Evolutionary conservation across 768 basidiomycete genomes (phyloP).

Genomic region (Cubamyces sp.): DNA sequence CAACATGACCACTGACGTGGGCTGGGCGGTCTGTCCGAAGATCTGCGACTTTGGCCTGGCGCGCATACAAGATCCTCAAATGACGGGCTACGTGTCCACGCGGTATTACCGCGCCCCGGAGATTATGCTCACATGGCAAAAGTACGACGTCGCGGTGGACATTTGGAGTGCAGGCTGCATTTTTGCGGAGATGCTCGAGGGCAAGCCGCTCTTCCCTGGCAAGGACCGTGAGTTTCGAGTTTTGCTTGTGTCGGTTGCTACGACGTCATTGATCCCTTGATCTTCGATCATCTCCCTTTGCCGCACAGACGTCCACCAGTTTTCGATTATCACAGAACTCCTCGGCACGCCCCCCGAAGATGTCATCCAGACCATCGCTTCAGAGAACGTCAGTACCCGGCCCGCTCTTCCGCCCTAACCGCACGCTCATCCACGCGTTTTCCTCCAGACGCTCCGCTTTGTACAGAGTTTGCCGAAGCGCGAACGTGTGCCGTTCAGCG

Average conservation of each 20-base stretch:
- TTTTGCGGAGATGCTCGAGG: conserved; percentile 99
- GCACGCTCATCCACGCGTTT: not conserved
- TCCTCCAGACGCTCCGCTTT: conserved; percentile 86
- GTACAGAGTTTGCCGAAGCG: conserved; percentile 98
- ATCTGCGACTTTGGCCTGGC: conserved; percentile 99
- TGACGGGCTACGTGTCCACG: conserved; percentile 99
- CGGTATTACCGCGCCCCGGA: conserved; percentile 99
- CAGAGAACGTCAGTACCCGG: conserved; percentile 81
- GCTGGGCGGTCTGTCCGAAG: conserved; percentile 54
- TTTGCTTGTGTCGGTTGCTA: conserved; percentile 9
- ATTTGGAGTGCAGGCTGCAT: conserved; percentile 99
- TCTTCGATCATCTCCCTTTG: conserved; percentile 6
- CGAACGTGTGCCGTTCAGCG: conserved; percentile 91
- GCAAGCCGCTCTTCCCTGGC: conserved; percentile 97
- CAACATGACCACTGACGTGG: conserved; percentile 17
- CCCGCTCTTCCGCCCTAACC: not conserved
- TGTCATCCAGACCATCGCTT: conserved; percentile 98
- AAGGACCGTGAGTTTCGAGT: conserved; percentile 88
- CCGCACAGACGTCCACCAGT: conserved; percentile 92
- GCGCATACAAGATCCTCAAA: conserved; percentile 98
- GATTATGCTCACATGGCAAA: conserved; percentile 99
- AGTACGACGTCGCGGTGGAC: conserved; percentile 99
- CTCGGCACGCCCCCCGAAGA: conserved; percentile 99
- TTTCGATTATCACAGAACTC: conserved; percentile 98
- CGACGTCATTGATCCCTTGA: conserved; percentile 13